phyloP scores from a whole-genome alignment of 805 yeast species.

The Candida quercuum region DNA sequence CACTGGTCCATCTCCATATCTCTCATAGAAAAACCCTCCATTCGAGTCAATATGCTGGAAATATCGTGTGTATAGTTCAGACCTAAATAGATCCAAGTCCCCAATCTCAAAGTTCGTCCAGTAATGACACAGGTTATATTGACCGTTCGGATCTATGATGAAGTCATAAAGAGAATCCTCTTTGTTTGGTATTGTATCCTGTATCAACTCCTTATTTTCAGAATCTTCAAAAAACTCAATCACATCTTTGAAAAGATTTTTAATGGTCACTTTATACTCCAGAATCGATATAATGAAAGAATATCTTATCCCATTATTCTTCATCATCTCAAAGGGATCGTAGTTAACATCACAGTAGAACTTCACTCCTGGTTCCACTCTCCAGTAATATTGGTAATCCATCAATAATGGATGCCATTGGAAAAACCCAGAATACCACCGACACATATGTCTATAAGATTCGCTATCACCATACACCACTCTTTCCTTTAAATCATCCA shows the following conservation, averaged over 20 bases:
- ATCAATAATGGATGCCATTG: constrained; percentile 68
- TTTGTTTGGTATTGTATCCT: constrained; percentile 55
- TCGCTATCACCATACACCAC: constrained; percentile 62
- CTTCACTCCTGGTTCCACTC: constrained; percentile 84
- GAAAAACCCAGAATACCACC: constrained; percentile 88
- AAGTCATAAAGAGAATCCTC: constrained; percentile 62
- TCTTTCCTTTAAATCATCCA: constrained; percentile 46
- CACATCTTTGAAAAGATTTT: constrained; percentile 72
- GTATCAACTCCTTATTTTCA: too few relatives aligned
- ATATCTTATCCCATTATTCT: constrained; percentile 66
- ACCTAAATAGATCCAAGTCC: constrained; percentile 67
- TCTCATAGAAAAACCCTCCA: constrained; percentile 90
- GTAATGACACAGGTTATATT: constrained; percentile 79
- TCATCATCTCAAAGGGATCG: constrained; percentile 79
- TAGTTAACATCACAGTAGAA: constrained; percentile 79
- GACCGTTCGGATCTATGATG: constrained; percentile 67
- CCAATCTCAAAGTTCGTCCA: constrained; percentile 92
- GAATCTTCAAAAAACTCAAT: constrained; percentile 57
- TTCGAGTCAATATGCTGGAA: constrained; percentile 70
- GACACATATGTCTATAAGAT: constrained; percentile 86
- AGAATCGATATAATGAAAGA: constrained; percentile 76
- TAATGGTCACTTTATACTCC: constrained; percentile 67
- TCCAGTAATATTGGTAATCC: constrained; percentile 89
- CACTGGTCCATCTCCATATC: constrained; percentile 95
- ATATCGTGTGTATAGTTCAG: constrained; percentile 62